Base-by-base conservation (phyloP, 306 rosid species). In the Castanopsis chinensis region DNA sequence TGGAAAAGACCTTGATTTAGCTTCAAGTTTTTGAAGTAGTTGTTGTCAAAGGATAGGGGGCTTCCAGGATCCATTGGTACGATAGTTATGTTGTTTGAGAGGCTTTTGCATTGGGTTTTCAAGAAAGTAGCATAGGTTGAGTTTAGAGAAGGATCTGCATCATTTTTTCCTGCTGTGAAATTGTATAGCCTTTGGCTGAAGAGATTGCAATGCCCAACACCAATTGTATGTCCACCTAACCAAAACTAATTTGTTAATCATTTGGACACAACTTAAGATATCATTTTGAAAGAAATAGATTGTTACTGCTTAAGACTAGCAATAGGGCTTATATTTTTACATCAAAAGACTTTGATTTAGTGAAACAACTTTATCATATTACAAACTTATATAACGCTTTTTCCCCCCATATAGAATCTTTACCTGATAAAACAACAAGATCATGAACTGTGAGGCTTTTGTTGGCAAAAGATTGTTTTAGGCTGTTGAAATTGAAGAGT, bases 91-190 rank as follows among this genome's bases (percentile, higher is more conserved):
- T 41, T 82, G 87, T 83, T 85, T 19, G 59, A 77, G 1, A 57
- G 76, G 27, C 82, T 41, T 12, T 61, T 41, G 15, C 89, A 86
- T 54, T 80, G 70, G 0, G 73, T 56, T 79, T 78, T 86, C 81
- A 86, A 81, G 56, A 57, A 64, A 0, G 14, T 3, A 0, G 85
- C 89, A 13, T 83, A 83, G 5, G 70, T 80, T 0, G 94, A 28
- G 59, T 88, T 10, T 63, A 90, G 14, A 15, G 90, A 83, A 30
- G 92, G 90, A 69, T 90, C 94, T 72, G 86, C 86, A 73, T 90
- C 92, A 9, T 89, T 89, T 74, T 81, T 88, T 71, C 92, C 88
- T 1, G 27, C 27, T 25, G 83, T 90, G 81, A 88, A 88, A 80
- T 90, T 88, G 87, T 73, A 90, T 5, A 88, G 88, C 73, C 94